Conservation (phyloP, 202 grass and related monocot species). For the Digitaria exilis region DNA sequence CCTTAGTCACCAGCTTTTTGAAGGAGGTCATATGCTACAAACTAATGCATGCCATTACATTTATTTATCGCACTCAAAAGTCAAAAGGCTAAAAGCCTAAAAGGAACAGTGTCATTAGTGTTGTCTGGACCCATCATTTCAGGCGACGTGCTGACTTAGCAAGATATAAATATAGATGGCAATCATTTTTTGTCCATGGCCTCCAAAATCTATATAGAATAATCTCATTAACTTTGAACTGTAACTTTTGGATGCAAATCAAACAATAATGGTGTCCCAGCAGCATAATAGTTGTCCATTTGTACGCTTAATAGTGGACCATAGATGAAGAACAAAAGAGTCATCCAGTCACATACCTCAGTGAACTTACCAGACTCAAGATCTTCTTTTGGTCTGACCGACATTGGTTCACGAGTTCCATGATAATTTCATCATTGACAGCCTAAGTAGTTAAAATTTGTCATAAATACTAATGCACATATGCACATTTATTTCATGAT, state of each 20-base stretch:
- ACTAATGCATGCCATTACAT: neutral
- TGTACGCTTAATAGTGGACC: neutral
- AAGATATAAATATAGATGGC: neutral
- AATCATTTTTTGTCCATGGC: neutral
- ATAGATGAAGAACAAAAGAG: constrained; percentile 28
- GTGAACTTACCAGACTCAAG: constrained; percentile 57
- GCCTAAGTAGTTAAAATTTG: constrained; percentile 41
- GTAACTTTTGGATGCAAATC: neutral
- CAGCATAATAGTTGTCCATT: neutral
- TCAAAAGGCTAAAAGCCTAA: neutral
- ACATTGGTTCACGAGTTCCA: constrained; percentile 74
- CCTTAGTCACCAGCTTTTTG: neutral
- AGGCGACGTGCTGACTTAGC: neutral
- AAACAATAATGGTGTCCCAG: neutral
- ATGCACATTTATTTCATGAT: neutral
- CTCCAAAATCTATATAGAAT: neutral
- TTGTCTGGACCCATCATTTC: neutral
- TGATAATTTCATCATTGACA: constrained; percentile 84
- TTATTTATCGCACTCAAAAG: neutral
- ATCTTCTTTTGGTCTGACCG: constrained; percentile 71
- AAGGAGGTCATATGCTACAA: neutral
- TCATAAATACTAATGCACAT: constrained; percentile 2
- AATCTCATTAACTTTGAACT: neutral
- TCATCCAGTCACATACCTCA: constrained; percentile 51
- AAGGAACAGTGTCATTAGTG: neutral